Percentiles rank a stretch among this genome's conserved stretches.
phyloP scores from a whole-genome alignment of 164 flowering plant species.

The Protea cynaroides region DNA sequence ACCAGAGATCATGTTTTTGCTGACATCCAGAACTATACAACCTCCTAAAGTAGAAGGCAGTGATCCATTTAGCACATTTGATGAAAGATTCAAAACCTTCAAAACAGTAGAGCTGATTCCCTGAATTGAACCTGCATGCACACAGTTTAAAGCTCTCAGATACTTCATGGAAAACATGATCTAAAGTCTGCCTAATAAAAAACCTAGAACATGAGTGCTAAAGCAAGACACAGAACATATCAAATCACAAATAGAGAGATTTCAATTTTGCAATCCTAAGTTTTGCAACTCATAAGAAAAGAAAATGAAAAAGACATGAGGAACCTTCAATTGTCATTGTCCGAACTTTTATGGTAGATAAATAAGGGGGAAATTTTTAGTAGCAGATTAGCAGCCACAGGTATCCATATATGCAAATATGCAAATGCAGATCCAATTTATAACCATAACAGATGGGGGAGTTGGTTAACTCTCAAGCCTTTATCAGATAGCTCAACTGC shows the following conservation, averaged over 20 bases:
- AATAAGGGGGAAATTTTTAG: no score
- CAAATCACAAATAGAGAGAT: background rate
- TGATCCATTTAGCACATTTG: constrained; percentile 60
- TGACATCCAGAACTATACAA: constrained; percentile 58
- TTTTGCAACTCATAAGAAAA: background rate
- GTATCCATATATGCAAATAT: no score
- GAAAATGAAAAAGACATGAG: background rate
- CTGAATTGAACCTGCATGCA: constrained; percentile 53
- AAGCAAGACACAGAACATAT: background rate
- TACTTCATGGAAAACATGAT: background rate
- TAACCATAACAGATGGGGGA: no score
- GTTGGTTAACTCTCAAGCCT: no score
- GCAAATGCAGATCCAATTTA: no score
- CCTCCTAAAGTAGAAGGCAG: constrained; percentile 53
- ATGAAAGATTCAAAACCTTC: constrained; percentile 72
- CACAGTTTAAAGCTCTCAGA: background rate
- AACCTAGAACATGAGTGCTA: background rate
- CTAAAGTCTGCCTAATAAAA: background rate
- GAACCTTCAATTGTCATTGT: no score
- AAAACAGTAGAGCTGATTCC: constrained; percentile 57
- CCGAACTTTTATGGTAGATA: no score
- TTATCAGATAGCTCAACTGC: no score
- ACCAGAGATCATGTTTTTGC: constrained; percentile 61
- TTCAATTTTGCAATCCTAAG: background rate
- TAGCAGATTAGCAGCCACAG: no score